Conservation (phyloP, 192 early-diverging fungal genomes). For the Blastocladiella britannica region DNA sequence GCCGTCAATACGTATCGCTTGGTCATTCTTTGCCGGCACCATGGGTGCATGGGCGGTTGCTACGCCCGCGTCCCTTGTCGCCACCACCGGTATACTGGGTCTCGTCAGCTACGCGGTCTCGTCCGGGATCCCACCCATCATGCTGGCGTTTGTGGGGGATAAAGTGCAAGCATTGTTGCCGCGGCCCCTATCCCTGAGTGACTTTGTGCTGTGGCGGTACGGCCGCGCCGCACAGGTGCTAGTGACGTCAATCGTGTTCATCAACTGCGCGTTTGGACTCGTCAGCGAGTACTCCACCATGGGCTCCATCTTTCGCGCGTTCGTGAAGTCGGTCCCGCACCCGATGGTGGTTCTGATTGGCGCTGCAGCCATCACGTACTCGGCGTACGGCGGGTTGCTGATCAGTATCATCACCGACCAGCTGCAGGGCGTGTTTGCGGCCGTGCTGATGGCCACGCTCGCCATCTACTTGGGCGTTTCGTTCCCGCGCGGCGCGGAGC, state of each 20-base stretch:
- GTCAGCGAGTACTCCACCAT: constrained; percentile 19
- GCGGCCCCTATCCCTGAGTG: background rate
- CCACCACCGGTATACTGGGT: background rate
- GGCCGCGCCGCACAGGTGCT: constrained; percentile 13
- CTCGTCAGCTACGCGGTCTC: background rate
- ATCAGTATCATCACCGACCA: constrained; percentile 22
- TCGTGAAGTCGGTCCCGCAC: constrained; percentile 12
- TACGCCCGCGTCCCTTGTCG: background rate
- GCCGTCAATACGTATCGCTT: constrained; percentile 10
- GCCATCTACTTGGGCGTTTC: constrained; percentile 17
- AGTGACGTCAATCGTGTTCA: constrained; percentile 15
- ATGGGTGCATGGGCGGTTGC: constrained; percentile 17
- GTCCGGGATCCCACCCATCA: background rate
- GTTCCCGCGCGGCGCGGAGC: constrained; percentile 11
- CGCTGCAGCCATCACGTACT: constrained; percentile 21
- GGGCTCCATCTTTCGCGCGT: constrained; percentile 12
- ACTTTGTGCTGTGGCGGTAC: background rate
- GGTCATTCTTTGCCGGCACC: constrained; percentile 18
- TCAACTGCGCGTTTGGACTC: constrained; percentile 14
- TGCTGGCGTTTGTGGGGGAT: background rate
- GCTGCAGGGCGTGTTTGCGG: constrained; percentile 13
- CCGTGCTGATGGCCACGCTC: constrained; percentile 10
- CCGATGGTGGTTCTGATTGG: constrained; percentile 19
- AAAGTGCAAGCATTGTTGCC: background rate
- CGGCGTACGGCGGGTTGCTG: constrained; percentile 21